phyloP scores from a whole-genome alignment of 768 basidiomycete genomes.

The Boletus bicolor region DNA sequence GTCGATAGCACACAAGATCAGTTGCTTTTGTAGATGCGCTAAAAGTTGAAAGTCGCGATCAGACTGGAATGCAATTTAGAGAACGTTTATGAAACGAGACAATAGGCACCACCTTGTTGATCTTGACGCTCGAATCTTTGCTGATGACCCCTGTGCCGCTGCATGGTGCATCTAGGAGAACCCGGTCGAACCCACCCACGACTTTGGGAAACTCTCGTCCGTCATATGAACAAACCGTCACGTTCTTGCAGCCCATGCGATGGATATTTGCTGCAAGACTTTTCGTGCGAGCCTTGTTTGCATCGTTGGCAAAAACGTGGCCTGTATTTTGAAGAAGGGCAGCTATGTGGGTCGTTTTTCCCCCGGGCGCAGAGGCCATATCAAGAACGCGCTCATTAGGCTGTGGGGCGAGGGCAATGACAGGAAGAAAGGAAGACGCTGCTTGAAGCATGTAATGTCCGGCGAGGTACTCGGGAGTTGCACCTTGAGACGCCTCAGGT shows the following conservation, averaged over 20 bases:
- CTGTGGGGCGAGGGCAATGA: conserved; percentile 91
- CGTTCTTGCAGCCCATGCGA: conserved; percentile 96
- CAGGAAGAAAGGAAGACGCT: conserved; percentile 98
- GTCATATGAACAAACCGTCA: conserved; percentile 95
- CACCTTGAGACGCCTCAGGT: conserved; percentile 44
- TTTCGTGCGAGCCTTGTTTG: conserved; percentile 92
- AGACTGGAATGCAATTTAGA: conserved; percentile 48
- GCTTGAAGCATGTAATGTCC: conserved; percentile 99
- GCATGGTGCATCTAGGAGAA: conserved; percentile 94
- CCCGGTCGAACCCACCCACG: conserved; percentile 98
- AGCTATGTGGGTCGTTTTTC: conserved; percentile 97
- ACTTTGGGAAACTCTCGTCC: conserved; percentile 98
- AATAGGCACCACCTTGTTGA: conserved; percentile 77
- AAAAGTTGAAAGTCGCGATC: conserved; percentile 94
- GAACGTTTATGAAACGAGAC: background rate
- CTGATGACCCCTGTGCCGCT: conserved; percentile 98
- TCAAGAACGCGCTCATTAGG: conserved; percentile 93
- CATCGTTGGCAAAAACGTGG: conserved; percentile 95
- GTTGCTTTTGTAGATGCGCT: conserved; percentile 97
- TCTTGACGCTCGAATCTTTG: conserved; percentile 96
- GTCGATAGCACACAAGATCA: conserved; percentile 97
- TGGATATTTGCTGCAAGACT: conserved; percentile 96
- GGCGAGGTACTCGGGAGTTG: conserved; percentile 97
- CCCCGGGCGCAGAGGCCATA: conserved; percentile 98
- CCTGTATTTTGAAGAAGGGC: conserved; percentile 97